phyloP scores from a whole-genome alignment of 441 rosid genomes.

The Arabidopsis hybrid region DNA sequence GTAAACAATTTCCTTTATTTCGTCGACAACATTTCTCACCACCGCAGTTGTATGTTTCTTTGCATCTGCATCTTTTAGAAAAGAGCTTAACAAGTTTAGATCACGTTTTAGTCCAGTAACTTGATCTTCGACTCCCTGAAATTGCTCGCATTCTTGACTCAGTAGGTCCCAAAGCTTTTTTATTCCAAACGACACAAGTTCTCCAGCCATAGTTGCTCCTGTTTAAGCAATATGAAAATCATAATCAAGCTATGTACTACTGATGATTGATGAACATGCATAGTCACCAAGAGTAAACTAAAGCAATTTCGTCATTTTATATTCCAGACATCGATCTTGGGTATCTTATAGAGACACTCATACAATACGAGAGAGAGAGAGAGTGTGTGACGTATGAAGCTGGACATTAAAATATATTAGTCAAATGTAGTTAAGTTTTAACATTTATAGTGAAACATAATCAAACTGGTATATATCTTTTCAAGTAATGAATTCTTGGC shows the following conservation, averaged over 20 bases:
- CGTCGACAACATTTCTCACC: conserved; percentile 4
- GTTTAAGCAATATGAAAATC: background rate
- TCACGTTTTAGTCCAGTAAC: conserved; percentile 33
- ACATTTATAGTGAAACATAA: background rate
- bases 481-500: background rate
- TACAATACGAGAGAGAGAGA: too few relatives aligned
- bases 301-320: background rate
- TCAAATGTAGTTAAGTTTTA: background rate
- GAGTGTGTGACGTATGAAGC: background rate
- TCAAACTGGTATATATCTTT: background rate
- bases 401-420: background rate
- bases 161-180: conserved; percentile 32
- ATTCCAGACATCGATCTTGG: too few relatives aligned
- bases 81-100: conserved; percentile 31
- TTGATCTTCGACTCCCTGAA: conserved; percentile 33
- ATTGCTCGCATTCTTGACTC: background rate
- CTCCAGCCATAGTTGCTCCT: conserved; percentile 17
- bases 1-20: conserved; percentile 31
- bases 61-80: conserved; percentile 39
- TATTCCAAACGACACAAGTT: conserved; percentile 19
- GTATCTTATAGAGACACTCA: too few relatives aligned
- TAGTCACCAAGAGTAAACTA: background rate
- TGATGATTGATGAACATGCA: background rate
- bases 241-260: background rate
- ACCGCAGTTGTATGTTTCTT: conserved; percentile 31